These are phyloP conservation scores for Alternaria sp. DNA, from an alignment of 2,329 filamentous ascomycete genomes.

Conservation along the genomic window DNA sequence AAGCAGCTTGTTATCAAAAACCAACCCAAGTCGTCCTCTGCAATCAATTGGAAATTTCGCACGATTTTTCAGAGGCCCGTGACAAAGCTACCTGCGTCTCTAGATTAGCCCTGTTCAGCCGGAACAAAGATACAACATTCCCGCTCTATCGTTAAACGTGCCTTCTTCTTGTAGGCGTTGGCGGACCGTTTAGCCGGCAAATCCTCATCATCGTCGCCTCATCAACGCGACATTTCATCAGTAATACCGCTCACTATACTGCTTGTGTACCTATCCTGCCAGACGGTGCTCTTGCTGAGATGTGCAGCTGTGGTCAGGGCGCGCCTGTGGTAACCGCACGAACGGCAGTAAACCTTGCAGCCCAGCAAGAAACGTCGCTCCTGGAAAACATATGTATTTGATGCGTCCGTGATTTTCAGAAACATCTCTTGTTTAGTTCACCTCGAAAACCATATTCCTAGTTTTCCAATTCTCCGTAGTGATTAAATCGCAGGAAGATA, in stretches of 20 bases:
- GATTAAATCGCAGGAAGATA: background rate
- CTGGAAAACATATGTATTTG: slow-evolving; percentile 28
- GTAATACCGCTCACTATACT: slow-evolving; percentile 40
- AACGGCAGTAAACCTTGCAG: slow-evolving; percentile 19
- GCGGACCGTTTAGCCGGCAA: slow-evolving; percentile 41
- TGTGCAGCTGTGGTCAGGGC: slow-evolving; percentile 17
- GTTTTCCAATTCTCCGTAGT: background rate
- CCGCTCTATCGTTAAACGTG: slow-evolving; percentile 15
- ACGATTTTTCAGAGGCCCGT: background rate
- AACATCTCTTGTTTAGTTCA: background rate
- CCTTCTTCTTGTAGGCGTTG: slow-evolving; percentile 22
- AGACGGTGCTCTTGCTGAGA: slow-evolving; percentile 17
- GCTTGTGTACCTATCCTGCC: slow-evolving; percentile 28
- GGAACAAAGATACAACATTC: slow-evolving; percentile 24
- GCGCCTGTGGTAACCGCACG: slow-evolving; percentile 26
- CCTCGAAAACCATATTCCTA: background rate
- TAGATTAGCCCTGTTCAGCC: slow-evolving; percentile 21
- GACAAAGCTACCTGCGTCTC: slow-evolving; percentile 1
- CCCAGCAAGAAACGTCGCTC: slow-evolving; percentile 1
- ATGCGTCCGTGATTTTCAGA: slow-evolving; percentile 1
- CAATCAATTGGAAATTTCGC: slow-evolving; percentile 4
- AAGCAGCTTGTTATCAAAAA: background rate
- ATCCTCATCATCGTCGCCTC: slow-evolving; percentile 25
- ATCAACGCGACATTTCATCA: slow-evolving; percentile 24
- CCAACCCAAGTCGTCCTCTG: slow-evolving; percentile 5